phyloP scores from a whole-genome alignment of 345 rosid genomes.

The Heritiera littoralis region DNA sequence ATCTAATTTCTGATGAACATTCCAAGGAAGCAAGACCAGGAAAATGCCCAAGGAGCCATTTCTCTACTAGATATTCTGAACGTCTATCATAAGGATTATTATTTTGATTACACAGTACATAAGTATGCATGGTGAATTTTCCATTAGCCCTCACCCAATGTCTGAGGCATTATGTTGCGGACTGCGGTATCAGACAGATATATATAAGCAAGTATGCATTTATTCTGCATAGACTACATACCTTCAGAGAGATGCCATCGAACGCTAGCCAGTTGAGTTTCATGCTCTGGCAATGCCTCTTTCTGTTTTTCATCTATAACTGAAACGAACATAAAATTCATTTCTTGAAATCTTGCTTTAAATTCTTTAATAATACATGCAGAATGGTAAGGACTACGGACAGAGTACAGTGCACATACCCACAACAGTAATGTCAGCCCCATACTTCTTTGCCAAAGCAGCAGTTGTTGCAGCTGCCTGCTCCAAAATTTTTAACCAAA shows the following conservation, averaged over 20 bases:
- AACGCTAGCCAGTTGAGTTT: constrained; percentile 75
- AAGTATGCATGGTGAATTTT: neutral
- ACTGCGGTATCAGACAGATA: neutral
- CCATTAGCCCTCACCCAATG: neutral
- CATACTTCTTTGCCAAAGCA: constrained; percentile 85
- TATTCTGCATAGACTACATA: constrained; percentile 21
- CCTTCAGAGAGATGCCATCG: constrained; percentile 95
- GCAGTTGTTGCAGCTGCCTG: constrained; percentile 90
- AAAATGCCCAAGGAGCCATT: neutral
- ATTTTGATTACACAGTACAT: neutral
- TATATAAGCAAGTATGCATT: neutral
- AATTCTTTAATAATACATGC: constrained; percentile 7
- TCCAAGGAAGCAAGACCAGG: neutral
- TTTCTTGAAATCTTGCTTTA: constrained; percentile 30
- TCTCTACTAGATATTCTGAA: neutral
- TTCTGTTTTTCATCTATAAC: constrained; percentile 79
- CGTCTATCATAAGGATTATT: neutral
- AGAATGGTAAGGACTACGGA: neutral
- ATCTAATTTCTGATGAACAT: constrained; percentile 7
- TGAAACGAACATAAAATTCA: constrained; percentile 42
- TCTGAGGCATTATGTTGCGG: neutral
- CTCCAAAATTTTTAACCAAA: constrained; percentile 13
- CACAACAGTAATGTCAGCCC: constrained; percentile 92
- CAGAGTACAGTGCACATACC: constrained; percentile 42
- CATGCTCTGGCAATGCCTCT: constrained; percentile 76